Conservation (phyloP, 2,329 filamentous ascomycete species). For the Didymella segeticola region DNA sequence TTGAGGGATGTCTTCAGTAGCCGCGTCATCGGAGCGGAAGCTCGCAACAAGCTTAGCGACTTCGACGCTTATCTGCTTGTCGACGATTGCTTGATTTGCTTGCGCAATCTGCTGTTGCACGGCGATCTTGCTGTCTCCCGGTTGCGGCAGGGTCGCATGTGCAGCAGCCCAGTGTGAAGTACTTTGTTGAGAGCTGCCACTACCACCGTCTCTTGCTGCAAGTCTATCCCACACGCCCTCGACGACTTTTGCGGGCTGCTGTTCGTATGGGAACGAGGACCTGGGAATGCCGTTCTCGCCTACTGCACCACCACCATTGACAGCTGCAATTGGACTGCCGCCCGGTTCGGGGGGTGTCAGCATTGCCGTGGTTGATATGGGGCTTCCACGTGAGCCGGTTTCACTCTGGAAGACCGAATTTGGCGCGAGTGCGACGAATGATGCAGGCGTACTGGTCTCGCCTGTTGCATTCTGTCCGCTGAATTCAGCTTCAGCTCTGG, state of each 20-base stretch:
- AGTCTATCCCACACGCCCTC: slow-evolving; percentile 37
- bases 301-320: slow-evolving; percentile 17
- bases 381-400: slow-evolving; percentile 34
- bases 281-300: slow-evolving; percentile 4
- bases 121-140: slow-evolving; percentile 22
- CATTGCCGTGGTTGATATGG: slow-evolving; percentile 37
- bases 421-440: slow-evolving; percentile 40
- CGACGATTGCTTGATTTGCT: slow-evolving; percentile 31
- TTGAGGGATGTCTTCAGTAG: slow-evolving; percentile 29
- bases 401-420: slow-evolving; percentile 37
- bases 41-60: slow-evolving; percentile 38
- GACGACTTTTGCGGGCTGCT: slow-evolving; percentile 24
- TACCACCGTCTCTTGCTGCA: slow-evolving; percentile 20
- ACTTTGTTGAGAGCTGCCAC: slow-evolving; percentile 24
- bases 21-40: slow-evolving; percentile 32
- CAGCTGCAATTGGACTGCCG: slow-evolving; percentile 34
- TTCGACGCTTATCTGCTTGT: slow-evolving; percentile 37
- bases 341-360: slow-evolving; percentile 40
- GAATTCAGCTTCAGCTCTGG: slow-evolving; percentile 36
- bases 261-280: slow-evolving; percentile 19
- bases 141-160: slow-evolving; percentile 9
- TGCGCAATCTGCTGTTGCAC: slow-evolving; percentile 30
- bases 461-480: slow-evolving; percentile 23
- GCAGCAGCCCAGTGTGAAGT: slow-evolving; percentile 20
- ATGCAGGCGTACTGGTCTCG: slow-evolving; percentile 31